A percentile compares a stretch with the other conserved stretches of the same genome.
phyloP scores from a whole-genome alignment of 106 monocot genomes.

The Posidonia australis region DNA sequence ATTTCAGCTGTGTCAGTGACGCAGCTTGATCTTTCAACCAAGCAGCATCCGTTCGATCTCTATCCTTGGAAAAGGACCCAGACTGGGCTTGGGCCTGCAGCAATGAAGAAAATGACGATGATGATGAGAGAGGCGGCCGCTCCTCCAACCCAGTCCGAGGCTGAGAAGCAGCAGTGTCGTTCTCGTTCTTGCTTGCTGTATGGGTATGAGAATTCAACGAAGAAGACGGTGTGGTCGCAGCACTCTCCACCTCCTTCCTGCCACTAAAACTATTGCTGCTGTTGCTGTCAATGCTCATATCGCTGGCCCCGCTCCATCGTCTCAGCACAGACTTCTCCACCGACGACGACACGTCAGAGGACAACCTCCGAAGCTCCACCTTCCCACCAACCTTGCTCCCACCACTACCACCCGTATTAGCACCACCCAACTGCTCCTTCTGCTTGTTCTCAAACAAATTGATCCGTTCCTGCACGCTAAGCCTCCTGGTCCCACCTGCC shows the following conservation, averaged over 20 bases:
- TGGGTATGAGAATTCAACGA: slow-evolving; percentile 28
- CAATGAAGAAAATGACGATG: slow-evolving; percentile 4
- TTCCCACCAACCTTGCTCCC: slow-evolving; percentile 26
- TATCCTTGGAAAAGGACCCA: slow-evolving; percentile 8
- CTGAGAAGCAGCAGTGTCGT: slow-evolving; percentile 35
- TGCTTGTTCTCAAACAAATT: slow-evolving; percentile 87
- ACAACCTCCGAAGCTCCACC: slow-evolving; percentile 59
- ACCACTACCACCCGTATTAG: slow-evolving; percentile 15
- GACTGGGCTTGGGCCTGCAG: neutral
- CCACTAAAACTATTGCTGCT: slow-evolving; percentile 35
- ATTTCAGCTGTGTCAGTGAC: neutral
- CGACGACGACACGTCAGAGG: slow-evolving; percentile 47
- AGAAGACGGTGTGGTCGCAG: slow-evolving; percentile 44
- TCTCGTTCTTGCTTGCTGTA: slow-evolving; percentile 23
- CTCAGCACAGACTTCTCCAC: slow-evolving; percentile 71
- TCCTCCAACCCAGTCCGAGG: slow-evolving; percentile 22
- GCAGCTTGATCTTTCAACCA: slow-evolving; percentile 4
- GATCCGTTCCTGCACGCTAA: slow-evolving; percentile 92
- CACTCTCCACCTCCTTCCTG: slow-evolving; percentile 39
- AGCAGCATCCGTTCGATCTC: slow-evolving; percentile 11
- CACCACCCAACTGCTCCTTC: slow-evolving; percentile 42
- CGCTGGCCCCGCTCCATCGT: slow-evolving; percentile 96
- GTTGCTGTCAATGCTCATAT: slow-evolving; percentile 84
- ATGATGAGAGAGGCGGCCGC: slow-evolving; percentile 1
- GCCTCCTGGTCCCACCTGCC: slow-evolving; percentile 30